Evolutionary conservation across 768 basidiomycete genomes (phyloP).

Genomic region (Leccinum uliginosum): DNA sequence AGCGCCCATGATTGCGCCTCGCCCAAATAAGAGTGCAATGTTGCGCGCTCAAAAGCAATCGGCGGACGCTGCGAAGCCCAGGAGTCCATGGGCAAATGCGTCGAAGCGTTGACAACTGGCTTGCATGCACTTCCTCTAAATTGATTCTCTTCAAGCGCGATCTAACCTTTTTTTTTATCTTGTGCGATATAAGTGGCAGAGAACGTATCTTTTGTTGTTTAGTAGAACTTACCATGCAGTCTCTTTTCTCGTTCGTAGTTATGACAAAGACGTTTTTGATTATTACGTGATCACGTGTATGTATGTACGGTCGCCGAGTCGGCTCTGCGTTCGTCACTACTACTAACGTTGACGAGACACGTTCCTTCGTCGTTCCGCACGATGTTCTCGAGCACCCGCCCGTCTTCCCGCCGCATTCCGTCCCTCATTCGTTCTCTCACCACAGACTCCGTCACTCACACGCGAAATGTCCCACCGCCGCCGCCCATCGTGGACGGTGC

Average conservation of each 20-base stretch:
- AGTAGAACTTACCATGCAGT: too few species aligned
- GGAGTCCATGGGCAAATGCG: slow-evolving; percentile 31
- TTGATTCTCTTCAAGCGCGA: slow-evolving; percentile 11
- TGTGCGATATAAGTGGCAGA: slow-evolving; percentile 16
- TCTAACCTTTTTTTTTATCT: slow-evolving; percentile 10
- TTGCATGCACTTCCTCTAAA: neutral
- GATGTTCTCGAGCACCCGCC: slow-evolving; percentile 24
- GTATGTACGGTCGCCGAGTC: neutral
- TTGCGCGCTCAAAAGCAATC: slow-evolving; percentile 67
- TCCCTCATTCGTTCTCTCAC: slow-evolving; percentile 19
- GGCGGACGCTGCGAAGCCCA: slow-evolving; percentile 28
- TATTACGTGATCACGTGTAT: slow-evolving; percentile 9
- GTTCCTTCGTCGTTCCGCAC: slow-evolving; percentile 11
- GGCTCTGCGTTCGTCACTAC: neutral
- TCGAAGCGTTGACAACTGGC: slow-evolving; percentile 18
- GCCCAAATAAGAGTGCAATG: slow-evolving; percentile 70
- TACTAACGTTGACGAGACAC: slow-evolving; percentile 7
- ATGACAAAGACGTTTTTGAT: neutral
- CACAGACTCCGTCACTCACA: slow-evolving; percentile 26
- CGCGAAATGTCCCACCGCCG: slow-evolving; percentile 26
- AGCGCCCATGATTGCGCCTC: slow-evolving; percentile 60
- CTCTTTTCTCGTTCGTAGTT: too few species aligned
- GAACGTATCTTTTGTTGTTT: slow-evolving; percentile 5
- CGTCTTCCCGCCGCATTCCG: slow-evolving; percentile 11
- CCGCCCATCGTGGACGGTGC: slow-evolving; percentile 27